phyloP scores from a whole-genome alignment of 495 filamentous ascomycete species.

The Sordaria brevicollis region DNA sequence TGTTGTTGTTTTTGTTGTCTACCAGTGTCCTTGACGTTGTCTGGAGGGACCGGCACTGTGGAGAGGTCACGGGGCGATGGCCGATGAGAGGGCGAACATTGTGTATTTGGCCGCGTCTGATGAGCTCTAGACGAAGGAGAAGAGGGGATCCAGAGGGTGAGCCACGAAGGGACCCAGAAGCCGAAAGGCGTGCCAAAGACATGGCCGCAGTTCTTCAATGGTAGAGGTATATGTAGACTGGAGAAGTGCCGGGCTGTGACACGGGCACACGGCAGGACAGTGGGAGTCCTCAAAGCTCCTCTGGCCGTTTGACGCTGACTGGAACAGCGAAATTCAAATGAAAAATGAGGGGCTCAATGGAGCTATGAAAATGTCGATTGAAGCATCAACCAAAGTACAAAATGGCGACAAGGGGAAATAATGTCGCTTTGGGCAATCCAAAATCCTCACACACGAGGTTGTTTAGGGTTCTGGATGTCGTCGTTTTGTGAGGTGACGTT shows the following conservation, averaged over 20 bases:
- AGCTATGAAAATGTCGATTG: background rate
- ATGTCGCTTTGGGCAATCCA: background rate
- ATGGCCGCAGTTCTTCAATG: background rate
- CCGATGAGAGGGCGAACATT: background rate
- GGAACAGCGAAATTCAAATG: background rate
- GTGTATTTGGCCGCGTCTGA: background rate
- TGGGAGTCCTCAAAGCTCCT: background rate
- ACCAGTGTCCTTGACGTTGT: slow-evolving; percentile 7
- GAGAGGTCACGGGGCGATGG: background rate
- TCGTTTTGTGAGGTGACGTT: background rate
- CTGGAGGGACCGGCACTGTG: slow-evolving; percentile 8
- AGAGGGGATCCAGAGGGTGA: background rate
- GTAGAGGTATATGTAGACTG: no score
- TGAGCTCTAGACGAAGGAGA: background rate
- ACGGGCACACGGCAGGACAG: background rate
- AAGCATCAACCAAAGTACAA: background rate
- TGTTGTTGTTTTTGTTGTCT: background rate
- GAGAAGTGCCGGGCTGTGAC: background rate
- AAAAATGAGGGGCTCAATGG: background rate
- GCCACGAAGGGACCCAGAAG: background rate
- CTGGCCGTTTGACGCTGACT: background rate
- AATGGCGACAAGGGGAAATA: background rate
- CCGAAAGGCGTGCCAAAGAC: background rate
- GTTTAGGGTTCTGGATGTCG: background rate
- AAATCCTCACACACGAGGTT: background rate